These are phyloP conservation scores for Kodamaea sp. DNA, from an alignment of 1,139 yeast species.

Conservation along the genomic window DNA sequence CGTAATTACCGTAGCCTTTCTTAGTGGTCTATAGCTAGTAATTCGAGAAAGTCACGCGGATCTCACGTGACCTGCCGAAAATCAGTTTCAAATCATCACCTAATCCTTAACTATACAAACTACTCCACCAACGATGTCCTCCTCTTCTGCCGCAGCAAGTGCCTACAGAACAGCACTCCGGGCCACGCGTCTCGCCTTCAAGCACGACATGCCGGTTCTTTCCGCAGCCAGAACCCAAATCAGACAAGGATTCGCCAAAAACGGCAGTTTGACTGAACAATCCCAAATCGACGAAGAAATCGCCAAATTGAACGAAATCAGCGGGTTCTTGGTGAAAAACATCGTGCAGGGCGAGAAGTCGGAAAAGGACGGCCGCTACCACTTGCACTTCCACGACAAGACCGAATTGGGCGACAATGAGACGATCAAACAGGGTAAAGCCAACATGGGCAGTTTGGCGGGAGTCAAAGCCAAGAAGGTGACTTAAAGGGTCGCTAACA, in stretches of 20 bases:
- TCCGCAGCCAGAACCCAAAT: conserved; percentile 66
- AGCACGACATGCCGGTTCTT: conserved; percentile 53
- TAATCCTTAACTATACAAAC: no score
- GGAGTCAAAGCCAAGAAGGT: conserved; percentile 36
- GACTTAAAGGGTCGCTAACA: no score
- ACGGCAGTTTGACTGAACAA: conserved; percentile 27
- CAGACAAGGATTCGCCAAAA: conserved; percentile 55
- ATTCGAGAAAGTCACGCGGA: no score
- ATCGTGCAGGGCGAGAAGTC: conserved; percentile 79
- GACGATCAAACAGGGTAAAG: conserved; percentile 38
- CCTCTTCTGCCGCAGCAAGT: conserved; percentile 30
- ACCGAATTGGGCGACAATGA: conserved; percentile 93
- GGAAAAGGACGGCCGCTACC: conserved; percentile 42
- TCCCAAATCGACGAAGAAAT: conserved; percentile 54
- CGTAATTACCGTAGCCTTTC: no score
- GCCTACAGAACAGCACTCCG: conserved; percentile 73
- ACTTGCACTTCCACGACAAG: conserved; percentile 70
- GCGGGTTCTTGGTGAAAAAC: conserved; percentile 65
- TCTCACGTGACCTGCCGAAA: no score
- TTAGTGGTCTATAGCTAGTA: no score
- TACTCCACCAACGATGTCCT: conserved; percentile 7
- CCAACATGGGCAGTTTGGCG: conserved; percentile 44
- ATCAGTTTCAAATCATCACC: no score
- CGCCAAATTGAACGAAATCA: conserved; percentile 65
- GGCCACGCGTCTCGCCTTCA: conserved; percentile 71